phyloP scores from a whole-genome alignment of 2,329 filamentous ascomycete genomes.

The Alternaria rosae region DNA sequence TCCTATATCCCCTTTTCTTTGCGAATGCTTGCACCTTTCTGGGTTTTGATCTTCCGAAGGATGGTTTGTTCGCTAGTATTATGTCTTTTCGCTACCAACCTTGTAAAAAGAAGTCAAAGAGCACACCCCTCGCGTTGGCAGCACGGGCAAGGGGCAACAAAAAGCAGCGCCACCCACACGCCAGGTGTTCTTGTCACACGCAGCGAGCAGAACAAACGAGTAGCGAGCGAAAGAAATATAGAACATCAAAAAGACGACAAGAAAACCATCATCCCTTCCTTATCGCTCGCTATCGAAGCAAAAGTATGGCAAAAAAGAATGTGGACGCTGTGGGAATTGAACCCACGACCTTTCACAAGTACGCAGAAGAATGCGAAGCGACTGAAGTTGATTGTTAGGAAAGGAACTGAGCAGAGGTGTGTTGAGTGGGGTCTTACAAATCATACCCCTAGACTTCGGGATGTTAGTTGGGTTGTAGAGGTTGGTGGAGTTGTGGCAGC shows the following conservation, averaged over 20 bases:
- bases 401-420: not conserved
- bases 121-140: not conserved
- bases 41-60: not conserved
- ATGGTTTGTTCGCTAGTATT: not conserved
- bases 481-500: not conserved
- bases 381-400: conserved; percentile 3
- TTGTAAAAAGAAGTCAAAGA: not conserved
- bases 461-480: not conserved
- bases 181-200: not conserved
- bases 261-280: not conserved
- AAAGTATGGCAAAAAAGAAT: conserved; percentile 9
- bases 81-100: not conserved
- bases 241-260: not conserved
- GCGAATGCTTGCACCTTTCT: not conserved
- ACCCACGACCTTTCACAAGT: conserved; percentile 34
- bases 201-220: not conserved
- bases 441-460: conserved; percentile 18
- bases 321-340: conserved; percentile 37
- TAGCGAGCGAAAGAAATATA: not conserved
- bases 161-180: not conserved
- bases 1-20: not conserved
- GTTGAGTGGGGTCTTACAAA: not conserved
- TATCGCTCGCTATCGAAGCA: not conserved
- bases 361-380: conserved; percentile 27
- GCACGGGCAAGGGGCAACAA: not conserved